These are phyloP conservation scores for Gardenia jasminoides DNA, from an alignment of 257 asterid species.

Conservation along the genomic window DNA sequence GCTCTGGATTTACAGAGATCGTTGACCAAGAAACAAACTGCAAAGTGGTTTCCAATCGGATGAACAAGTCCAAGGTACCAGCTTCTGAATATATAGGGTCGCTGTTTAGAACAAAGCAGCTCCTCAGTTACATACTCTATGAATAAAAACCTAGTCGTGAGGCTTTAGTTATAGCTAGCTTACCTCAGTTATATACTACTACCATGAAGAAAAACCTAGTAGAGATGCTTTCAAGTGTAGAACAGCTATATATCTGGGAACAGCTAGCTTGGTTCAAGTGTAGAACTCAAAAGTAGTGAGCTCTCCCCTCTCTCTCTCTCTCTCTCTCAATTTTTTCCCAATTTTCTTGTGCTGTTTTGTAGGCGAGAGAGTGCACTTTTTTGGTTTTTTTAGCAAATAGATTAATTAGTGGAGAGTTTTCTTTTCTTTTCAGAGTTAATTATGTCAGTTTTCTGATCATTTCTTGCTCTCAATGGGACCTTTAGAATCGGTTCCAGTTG, in stretches of 20 bases:
- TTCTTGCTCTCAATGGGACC: constrained; percentile 17
- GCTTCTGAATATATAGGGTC: background rate
- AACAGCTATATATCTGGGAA: background rate
- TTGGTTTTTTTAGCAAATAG: background rate
- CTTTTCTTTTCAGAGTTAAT: background rate
- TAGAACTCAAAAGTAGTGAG: background rate
- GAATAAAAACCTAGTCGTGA: background rate
- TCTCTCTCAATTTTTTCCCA: background rate
- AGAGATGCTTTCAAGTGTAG: no score
- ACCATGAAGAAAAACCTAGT: no score
- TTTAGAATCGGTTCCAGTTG: constrained; percentile 20
- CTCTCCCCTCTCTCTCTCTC: background rate
- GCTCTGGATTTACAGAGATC: background rate
- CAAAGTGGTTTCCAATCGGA: background rate
- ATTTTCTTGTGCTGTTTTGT: background rate
- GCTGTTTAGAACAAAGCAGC: no score
- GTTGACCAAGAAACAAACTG: background rate
- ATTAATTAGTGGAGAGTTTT: background rate
- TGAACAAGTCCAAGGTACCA: background rate
- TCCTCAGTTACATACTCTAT: background rate
- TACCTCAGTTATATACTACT: no score
- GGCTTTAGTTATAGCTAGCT: no score
- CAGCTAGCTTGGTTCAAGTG: background rate
- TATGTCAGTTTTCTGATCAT: constrained; percentile 4
- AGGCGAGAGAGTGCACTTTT: background rate